These are phyloP conservation scores for Filosporella fistucella DNA, from an alignment of 495 filamentous ascomycete genomes.

Conservation along the genomic window DNA sequence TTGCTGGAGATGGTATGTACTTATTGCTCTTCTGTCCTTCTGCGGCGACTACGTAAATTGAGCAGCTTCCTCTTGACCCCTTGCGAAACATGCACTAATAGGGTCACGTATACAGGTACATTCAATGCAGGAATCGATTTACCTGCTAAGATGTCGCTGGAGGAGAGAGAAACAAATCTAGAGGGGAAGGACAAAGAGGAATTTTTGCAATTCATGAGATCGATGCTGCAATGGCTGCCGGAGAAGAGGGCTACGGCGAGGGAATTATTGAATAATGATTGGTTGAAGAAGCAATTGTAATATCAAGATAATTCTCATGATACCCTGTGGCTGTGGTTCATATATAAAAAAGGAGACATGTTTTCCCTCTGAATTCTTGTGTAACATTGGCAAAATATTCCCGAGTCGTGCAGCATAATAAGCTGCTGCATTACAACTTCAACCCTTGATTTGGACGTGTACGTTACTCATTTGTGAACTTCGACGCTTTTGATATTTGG, in stretches of 20 bases:
- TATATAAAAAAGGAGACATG: too few species aligned
- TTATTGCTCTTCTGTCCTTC: background rate
- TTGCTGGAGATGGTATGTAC: constrained; percentile 18
- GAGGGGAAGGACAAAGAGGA: constrained; percentile 30
- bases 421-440: too few species aligned
- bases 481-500: too few species aligned
- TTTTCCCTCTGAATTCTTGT: too few species aligned
- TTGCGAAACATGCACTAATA: background rate
- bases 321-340: too few species aligned
- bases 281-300: constrained; percentile 22
- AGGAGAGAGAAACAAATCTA: constrained; percentile 13
- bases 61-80: background rate
- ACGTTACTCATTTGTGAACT: too few species aligned
- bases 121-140: constrained; percentile 9
- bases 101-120: background rate
- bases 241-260: constrained; percentile 38
- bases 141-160: background rate
- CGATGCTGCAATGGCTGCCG: constrained; percentile 47
- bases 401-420: too few species aligned
- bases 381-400: too few species aligned
- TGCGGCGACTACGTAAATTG: too few species aligned
- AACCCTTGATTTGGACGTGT: too few species aligned
- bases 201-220: constrained; percentile 37
- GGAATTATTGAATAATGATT: constrained; percentile 36
- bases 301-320: too few species aligned